These are phyloP conservation scores for Farysia itapuensis DNA, from an alignment of 1,284 basidiomycete species.

Conservation along the genomic window DNA sequence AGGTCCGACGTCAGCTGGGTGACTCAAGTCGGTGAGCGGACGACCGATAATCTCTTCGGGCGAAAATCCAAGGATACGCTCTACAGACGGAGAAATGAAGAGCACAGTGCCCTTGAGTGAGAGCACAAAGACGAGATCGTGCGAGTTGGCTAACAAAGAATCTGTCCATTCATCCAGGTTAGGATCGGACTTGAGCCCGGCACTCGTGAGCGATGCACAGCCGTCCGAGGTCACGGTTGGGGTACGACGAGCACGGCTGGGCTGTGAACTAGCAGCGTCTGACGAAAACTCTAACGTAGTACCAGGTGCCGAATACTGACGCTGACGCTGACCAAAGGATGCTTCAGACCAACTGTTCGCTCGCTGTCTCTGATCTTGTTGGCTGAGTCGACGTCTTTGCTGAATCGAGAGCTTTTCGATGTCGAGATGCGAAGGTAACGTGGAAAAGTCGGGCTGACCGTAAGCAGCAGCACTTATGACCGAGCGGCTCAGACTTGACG, in stretches of 20 bases:
- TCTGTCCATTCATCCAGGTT: slow-evolving; percentile 16
- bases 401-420: slow-evolving; percentile 24
- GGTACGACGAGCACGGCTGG: slow-evolving; percentile 6
- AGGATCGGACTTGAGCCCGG: slow-evolving; percentile 1
- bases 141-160: slow-evolving; percentile 24
- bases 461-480: slow-evolving; percentile 19
- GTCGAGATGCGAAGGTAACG: neutral
- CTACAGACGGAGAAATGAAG: slow-evolving; percentile 72
- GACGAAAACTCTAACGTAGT: no score
- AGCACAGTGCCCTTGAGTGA: slow-evolving; percentile 80
- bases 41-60: slow-evolving; percentile 78
- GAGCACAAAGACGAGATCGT: slow-evolving; percentile 69
- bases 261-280: slow-evolving; percentile 1
- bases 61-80: slow-evolving; percentile 47
- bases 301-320: slow-evolving; percentile 28
- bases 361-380: no score
- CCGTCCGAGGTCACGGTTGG: slow-evolving; percentile 1
- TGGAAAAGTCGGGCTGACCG: slow-evolving; percentile 6
- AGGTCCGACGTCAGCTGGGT: slow-evolving; percentile 84
- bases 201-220: neutral
- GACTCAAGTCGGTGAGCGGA: slow-evolving; percentile 75
- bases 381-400: slow-evolving; percentile 31
- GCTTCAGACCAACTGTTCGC: no score
- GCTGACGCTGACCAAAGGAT: slow-evolving; percentile 3
- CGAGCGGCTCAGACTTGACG: slow-evolving; percentile 27